Evolutionary conservation across 345 rosid species (phyloP).

Genomic region (Eucalyptus erythrocorys): DNA sequence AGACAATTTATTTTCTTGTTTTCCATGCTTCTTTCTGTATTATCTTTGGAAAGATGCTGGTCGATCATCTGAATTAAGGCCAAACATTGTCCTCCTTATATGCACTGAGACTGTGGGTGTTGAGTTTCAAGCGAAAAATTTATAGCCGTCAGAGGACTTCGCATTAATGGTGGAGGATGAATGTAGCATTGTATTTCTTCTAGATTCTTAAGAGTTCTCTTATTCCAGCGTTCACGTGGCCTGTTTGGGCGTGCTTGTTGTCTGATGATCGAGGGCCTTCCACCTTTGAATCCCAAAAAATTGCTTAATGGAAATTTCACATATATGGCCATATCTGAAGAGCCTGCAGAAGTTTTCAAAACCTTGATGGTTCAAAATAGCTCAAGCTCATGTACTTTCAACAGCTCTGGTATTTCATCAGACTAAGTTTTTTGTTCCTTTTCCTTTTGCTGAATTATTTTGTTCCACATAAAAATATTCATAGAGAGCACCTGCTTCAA

Average conservation of each 20-base stretch:
- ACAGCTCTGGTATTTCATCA: background rate
- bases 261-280: background rate
- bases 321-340: background rate
- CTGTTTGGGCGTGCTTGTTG: background rate
- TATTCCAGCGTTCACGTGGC: background rate
- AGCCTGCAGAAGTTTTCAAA: background rate
- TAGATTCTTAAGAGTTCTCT: background rate
- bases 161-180: background rate
- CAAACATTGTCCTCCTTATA: background rate
- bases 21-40: background rate
- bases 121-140: background rate
- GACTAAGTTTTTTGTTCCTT: background rate
- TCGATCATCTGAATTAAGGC: background rate
- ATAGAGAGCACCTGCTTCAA: background rate
- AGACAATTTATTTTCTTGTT: background rate
- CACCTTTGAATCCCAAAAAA: background rate
- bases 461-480: background rate
- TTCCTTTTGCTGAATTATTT: background rate
- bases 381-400: background rate
- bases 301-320: background rate
- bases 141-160: background rate
- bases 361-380: background rate
- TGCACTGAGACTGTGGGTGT: background rate
- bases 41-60: background rate
- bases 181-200: background rate